Conservation (phyloP, 371 early-diverging fungal species). For the Mortierella sp. region DNA sequence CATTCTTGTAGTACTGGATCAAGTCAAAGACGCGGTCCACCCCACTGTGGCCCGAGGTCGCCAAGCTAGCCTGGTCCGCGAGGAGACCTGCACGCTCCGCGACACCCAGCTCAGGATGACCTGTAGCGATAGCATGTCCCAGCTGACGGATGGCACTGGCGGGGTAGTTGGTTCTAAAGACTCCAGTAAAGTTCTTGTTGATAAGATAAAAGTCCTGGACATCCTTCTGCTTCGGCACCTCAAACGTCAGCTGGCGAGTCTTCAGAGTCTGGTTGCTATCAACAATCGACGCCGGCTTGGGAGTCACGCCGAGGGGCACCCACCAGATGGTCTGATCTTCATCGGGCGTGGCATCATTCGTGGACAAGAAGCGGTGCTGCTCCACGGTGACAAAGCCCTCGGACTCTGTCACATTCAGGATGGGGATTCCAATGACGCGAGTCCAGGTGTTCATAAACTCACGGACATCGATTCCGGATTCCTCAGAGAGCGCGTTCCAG, state of each 20-base stretch:
- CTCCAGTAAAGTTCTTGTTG: constrained; percentile 67
- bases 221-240: constrained; percentile 12
- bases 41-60: constrained; percentile 61
- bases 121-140: constrained; percentile 48
- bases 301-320: constrained; percentile 68
- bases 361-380: constrained; percentile 81
- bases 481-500: constrained; percentile 80
- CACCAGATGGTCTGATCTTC: constrained; percentile 78
- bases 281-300: constrained; percentile 20
- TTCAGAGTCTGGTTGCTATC: constrained; percentile 29
- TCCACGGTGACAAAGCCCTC: constrained; percentile 57
- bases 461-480: constrained; percentile 75
- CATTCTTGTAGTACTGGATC: constrained; percentile 65
- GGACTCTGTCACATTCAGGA: constrained; percentile 68
- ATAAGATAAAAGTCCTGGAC: constrained; percentile 60
- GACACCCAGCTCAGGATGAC: constrained; percentile 37
- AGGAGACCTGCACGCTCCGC: constrained; percentile 69
- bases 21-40: constrained; percentile 65
- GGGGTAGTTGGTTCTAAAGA: constrained; percentile 73
- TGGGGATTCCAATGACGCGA: constrained; percentile 80
- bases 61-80: constrained; percentile 69
- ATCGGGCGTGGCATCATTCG: constrained; percentile 72
- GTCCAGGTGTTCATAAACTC: constrained; percentile 92
- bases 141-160: constrained; percentile 51
- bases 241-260: constrained; percentile 25